phyloP scores from a whole-genome alignment of 2,329 filamentous ascomycete genomes.

The Xylaria sp. region DNA sequence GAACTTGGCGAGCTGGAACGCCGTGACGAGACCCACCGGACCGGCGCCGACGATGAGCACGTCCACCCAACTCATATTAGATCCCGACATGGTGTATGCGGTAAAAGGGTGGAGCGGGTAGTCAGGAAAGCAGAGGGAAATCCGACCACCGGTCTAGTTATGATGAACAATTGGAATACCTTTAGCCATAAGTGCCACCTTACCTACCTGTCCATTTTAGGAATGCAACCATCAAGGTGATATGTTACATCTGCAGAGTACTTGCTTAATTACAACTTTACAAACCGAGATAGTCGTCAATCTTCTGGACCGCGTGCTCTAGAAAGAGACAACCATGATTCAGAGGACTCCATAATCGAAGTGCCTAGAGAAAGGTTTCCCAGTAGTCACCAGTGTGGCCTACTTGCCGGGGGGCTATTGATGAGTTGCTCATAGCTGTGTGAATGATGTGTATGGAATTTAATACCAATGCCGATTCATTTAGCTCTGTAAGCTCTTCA shows the following conservation, averaged over 20 bases:
- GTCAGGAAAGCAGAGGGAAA: conserved; percentile 1
- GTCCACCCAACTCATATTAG: conserved; percentile 21
- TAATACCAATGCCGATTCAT: not conserved
- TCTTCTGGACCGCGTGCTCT: too few species aligned
- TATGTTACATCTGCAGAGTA: too few species aligned
- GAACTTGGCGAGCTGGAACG: conserved; percentile 48
- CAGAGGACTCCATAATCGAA: too few species aligned
- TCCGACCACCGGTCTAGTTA: not conserved
- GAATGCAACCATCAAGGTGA: too few species aligned
- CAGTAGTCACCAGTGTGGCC: too few species aligned
- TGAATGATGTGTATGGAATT: too few species aligned
- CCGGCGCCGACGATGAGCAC: conserved; percentile 49
- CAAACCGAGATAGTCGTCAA: too few species aligned
- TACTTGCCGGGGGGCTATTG: too few species aligned
- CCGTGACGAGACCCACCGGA: conserved; percentile 47
- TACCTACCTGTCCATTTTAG: not conserved
- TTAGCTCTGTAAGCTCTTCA: not conserved
- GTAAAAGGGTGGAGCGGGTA: not conserved
- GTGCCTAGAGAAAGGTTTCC: too few species aligned
- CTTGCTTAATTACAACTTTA: too few species aligned
- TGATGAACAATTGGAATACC: not conserved
- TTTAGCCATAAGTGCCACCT: not conserved
- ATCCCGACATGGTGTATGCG: conserved; percentile 15
- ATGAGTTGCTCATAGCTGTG: too few species aligned
- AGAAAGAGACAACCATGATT: too few species aligned